Conservation (phyloP, 2,329 filamentous ascomycete species). For the Mycosphaerella arachidis region DNA sequence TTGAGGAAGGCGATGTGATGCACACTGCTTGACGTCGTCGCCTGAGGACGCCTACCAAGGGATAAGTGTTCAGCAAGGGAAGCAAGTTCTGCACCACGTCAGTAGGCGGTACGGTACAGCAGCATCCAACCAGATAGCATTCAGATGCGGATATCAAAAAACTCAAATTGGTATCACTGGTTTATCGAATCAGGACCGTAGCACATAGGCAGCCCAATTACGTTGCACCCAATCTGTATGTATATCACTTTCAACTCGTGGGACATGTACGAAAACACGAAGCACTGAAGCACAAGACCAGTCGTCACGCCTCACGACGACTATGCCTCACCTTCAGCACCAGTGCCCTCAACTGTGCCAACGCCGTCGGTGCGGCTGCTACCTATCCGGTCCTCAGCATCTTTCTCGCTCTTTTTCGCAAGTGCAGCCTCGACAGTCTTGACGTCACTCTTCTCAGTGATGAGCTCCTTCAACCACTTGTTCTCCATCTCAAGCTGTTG, state of each 20-base stretch:
- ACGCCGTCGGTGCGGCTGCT: slow-evolving; percentile 31
- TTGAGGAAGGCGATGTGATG: not conserved
- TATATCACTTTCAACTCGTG: not conserved
- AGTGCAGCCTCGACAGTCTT: slow-evolving; percentile 24
- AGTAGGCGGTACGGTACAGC: not conserved
- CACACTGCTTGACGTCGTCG: not conserved
- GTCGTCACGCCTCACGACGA: not conserved
- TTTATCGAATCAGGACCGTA: not conserved
- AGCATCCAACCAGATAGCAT: not conserved
- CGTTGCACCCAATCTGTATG: not conserved
- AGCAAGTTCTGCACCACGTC: not conserved
- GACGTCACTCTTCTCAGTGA: slow-evolving; percentile 46
- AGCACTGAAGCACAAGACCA: not conserved
- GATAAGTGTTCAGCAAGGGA: not conserved
- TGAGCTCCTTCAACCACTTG: slow-evolving; percentile 49
- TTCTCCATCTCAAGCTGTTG: slow-evolving; percentile 51
- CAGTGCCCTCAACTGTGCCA: slow-evolving; percentile 20
- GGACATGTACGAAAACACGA: not conserved
- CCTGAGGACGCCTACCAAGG: not conserved
- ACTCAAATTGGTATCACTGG: not conserved
- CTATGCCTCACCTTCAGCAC: slow-evolving; percentile 5
- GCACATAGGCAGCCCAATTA: not conserved
- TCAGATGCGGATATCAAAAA: not conserved
- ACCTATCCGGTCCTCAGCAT: slow-evolving; percentile 26
- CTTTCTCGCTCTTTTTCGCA: slow-evolving; percentile 22